These are phyloP conservation scores for Spathaspora sp. DNA, from an alignment of 1,139 yeast genomes.

Conservation along the genomic window DNA sequence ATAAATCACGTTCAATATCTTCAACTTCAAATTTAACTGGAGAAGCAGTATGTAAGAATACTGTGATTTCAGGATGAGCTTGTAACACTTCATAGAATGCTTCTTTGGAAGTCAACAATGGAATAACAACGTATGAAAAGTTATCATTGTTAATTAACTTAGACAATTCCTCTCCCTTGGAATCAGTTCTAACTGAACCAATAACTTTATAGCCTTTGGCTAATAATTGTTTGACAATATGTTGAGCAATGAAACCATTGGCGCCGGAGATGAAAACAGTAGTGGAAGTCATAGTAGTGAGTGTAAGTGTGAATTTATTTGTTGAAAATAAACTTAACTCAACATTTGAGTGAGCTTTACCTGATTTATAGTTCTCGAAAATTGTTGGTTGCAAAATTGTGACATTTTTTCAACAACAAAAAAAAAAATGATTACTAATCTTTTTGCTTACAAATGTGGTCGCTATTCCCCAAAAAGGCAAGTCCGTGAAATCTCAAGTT, in stretches of 20 bases:
- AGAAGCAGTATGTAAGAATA: constrained; percentile 34
- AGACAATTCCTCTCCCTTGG: constrained; percentile 28
- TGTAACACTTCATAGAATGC: constrained; percentile 32
- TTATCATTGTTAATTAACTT: constrained; percentile 6
- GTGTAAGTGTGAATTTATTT: no score
- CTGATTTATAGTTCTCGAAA: neutral
- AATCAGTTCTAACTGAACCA: constrained; percentile 33
- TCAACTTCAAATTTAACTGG: constrained; percentile 28
- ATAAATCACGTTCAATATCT: constrained; percentile 27
- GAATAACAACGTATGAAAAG: constrained; percentile 29
- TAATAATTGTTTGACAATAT: constrained; percentile 23
- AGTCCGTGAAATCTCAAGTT: no score
- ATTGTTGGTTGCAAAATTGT: no score
- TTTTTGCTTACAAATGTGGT: no score
- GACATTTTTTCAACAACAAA: no score
- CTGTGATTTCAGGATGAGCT: constrained; percentile 27
- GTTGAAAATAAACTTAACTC: no score
- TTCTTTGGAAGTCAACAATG: constrained; percentile 23
- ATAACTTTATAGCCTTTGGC: constrained; percentile 28
- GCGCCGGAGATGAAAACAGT: constrained; percentile 38
- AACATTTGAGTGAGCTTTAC: no score
- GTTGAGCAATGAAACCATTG: constrained; percentile 34
- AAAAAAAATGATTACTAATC: no score
- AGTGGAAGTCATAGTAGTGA: constrained; percentile 4
- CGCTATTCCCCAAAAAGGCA: no score